phyloP scores from a whole-genome alignment of 2,329 filamentous ascomycete species.

The Esteya vermicola region DNA sequence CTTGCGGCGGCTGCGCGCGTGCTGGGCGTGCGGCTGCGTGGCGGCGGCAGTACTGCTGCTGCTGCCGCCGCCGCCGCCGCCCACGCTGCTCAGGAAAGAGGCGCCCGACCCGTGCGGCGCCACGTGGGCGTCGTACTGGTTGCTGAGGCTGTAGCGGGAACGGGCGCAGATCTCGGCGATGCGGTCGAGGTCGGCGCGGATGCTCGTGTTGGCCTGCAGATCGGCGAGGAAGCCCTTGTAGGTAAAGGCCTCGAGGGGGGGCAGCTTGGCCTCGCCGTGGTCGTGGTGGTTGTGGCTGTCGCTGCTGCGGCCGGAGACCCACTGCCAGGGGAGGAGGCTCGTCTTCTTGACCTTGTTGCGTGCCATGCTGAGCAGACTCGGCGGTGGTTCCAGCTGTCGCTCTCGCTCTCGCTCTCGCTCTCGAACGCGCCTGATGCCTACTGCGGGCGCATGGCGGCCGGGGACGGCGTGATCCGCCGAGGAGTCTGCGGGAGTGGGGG shows the following conservation, averaged over 20 bases:
- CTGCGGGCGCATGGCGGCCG: constrained; percentile 6
- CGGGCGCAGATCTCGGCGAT: constrained; percentile 55
- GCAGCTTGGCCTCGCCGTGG: constrained; percentile 28
- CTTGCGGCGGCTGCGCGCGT: constrained; percentile 13
- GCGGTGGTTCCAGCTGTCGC: not conserved
- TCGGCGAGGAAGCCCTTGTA: constrained; percentile 47
- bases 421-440: no score
- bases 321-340: constrained; percentile 18
- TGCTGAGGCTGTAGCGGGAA: constrained; percentile 49
- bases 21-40: no score
- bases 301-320: no score
- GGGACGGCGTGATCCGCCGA: no score
- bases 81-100: no score
- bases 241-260: constrained; percentile 47
- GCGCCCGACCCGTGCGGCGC: constrained; percentile 45
- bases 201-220: constrained; percentile 25
- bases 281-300: constrained; percentile 9
- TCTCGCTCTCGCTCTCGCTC: no score
- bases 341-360: constrained; percentile 28
- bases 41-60: no score
- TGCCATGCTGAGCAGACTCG: constrained; percentile 23
- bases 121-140: constrained; percentile 53
- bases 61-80: no score
- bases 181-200: constrained; percentile 44
- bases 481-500: constrained; percentile 13